Percentiles rank a stretch among this genome's conserved stretches.
phyloP scores from a whole-genome alignment of 140 eudicot genomes.

The Erigeron philadelphicus region DNA sequence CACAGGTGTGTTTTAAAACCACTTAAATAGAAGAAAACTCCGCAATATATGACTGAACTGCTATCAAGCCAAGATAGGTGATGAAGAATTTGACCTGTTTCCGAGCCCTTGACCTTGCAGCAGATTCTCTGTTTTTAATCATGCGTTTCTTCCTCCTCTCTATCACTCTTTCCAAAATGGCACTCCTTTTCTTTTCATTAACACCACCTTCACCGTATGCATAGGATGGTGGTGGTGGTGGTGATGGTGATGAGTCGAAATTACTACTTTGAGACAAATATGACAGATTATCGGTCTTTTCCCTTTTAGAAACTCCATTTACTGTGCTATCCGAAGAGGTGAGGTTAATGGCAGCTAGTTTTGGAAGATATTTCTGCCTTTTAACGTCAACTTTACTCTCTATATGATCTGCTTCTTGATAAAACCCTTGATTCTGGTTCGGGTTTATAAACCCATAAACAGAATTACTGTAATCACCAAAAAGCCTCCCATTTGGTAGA shows the following conservation, averaged over 20 bases:
- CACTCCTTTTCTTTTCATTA: conserved; percentile 35
- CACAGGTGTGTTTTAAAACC: not conserved
- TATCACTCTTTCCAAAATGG: conserved; percentile 51
- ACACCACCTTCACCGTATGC: conserved; percentile 32
- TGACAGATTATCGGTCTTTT: conserved; percentile 18
- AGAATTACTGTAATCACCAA: conserved; percentile 31
- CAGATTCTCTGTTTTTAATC: conserved; percentile 85
- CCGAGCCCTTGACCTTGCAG: conserved; percentile 86
- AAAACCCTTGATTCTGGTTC: conserved; percentile 31
- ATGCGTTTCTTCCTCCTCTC: conserved; percentile 72
- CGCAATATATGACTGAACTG: too few species aligned
- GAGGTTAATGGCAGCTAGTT: conserved; percentile 42
- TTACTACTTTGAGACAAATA: too few species aligned
- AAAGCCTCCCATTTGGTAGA: conserved; percentile 28
- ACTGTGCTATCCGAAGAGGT: conserved; percentile 36
- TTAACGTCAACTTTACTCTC: conserved; percentile 32
- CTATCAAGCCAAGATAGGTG: not conserved
- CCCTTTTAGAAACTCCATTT: conserved; percentile 27
- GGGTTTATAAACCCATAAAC: conserved; percentile 42
- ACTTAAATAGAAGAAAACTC: not conserved
- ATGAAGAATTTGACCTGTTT: conserved; percentile 54
- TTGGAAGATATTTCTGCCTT: conserved; percentile 43
- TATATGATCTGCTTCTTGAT: conserved; percentile 20
- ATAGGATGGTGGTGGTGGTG: conserved; percentile 44
- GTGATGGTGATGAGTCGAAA: conserved; percentile 26